Evolutionary conservation across 441 rosid species (phyloP).

Genomic region (Hypseocharis bilobata): DNA sequence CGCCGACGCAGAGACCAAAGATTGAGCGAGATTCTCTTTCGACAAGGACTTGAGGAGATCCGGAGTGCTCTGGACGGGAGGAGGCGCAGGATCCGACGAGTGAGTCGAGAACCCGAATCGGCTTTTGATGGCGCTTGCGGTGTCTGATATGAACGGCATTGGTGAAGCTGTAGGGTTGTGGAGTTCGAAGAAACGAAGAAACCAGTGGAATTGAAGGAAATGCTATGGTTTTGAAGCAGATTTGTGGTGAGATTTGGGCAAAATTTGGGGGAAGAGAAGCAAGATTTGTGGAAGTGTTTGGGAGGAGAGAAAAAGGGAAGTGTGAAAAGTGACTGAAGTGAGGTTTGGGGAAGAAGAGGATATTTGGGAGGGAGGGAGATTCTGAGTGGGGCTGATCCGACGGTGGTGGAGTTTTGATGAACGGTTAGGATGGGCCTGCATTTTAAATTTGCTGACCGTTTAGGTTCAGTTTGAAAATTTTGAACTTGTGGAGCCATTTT

Average conservation of each 20-base stretch:
- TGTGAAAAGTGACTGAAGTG: not conserved
- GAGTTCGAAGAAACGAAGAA: not conserved
- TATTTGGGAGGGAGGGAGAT: conserved; percentile 21
- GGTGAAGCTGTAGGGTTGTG: not conserved
- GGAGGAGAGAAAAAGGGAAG: conserved; percentile 14
- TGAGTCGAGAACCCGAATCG: conserved; percentile 71
- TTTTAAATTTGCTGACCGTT: conserved; percentile 25
- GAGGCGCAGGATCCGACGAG: conserved; percentile 39
- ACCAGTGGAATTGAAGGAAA: not conserved
- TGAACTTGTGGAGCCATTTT: conserved; percentile 22
- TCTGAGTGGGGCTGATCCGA: conserved; percentile 40
- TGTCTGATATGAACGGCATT: conserved; percentile 76
- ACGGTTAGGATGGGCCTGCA: conserved; percentile 36
- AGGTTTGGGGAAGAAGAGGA: conserved; percentile 19
- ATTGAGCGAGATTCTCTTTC: conserved; percentile 29
- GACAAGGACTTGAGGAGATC: conserved; percentile 38
- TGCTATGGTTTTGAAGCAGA: not conserved
- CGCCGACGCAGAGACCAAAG: conserved; percentile 28
- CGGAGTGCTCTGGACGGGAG: conserved; percentile 36
- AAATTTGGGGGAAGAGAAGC: not conserved
- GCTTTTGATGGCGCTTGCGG: conserved; percentile 74
- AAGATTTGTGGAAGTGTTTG: conserved; percentile 3
- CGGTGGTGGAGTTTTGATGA: conserved; percentile 22
- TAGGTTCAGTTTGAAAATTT: conserved; percentile 26
- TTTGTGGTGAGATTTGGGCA: not conserved